Base-by-base conservation (phyloP, 371 early-diverging fungal genomes). In the Mucor plumbeus region DNA sequence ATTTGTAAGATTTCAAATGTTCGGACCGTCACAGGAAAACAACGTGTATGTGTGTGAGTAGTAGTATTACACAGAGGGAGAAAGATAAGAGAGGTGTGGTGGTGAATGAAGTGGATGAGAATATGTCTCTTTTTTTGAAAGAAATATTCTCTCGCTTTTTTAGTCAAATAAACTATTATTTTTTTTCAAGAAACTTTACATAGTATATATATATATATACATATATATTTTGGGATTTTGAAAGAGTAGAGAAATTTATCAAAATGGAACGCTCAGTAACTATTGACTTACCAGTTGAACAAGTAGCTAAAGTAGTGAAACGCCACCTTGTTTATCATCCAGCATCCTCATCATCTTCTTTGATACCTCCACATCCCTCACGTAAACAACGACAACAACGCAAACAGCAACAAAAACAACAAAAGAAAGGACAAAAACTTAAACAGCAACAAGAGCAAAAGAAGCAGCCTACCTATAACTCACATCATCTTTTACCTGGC, bases 231-330 rank as follows among this genome's bases (percentile, higher is more conserved):
- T 38, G 38, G 38, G 6, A 36, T 36, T 36, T n/a, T n/a, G n/a
- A 26, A 26, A 26, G 3, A 26, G 17, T 47, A 47, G 17, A 10
- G 47, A n/a, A 7, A 44, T 21, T 11, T 7, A 55, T 17, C 21
- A 54, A 15, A 26, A 82, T 82, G 82, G 79, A 82, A 50, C 75
- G 82, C 50, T 72, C 82, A 61, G 69, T 79, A 43, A 77, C 79
- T n/a, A 79, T 85, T 40, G 86, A 87, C 63, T 77, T 91, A 31
- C 85, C 91, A 8, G 86, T 85, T 14, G 89, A 89, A 19, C 89
- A 89, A 72, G 90, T 89, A 8, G 90, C 91, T 35, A 86, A 86
- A 69, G 88, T 90, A 35, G 88, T 91, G 31, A 87, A 85, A 66
- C 86, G 89, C 39, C 91, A 91, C 70, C 85, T 91, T 64, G 90